These are phyloP conservation scores for Rosa persica DNA, from an alignment of 306 rosid species.

Conservation along the genomic window DNA sequence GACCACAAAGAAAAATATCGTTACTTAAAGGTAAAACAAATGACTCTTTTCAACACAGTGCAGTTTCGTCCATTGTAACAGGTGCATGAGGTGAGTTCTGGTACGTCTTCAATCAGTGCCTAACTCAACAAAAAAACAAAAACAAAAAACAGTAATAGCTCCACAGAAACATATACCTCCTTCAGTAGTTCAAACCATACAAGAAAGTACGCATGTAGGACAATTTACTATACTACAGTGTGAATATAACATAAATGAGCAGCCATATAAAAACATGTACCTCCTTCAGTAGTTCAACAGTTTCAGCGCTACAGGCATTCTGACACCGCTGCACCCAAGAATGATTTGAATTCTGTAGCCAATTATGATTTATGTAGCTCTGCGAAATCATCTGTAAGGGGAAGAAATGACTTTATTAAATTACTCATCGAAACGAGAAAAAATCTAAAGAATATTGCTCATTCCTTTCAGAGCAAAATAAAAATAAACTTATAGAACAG, in stretches of 20 bases:
- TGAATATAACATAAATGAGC: conserved; percentile 7
- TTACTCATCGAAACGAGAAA: conserved; percentile 21
- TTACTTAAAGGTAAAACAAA: conserved; percentile 27
- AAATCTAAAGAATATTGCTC: neutral
- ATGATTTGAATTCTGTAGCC: conserved; percentile 63
- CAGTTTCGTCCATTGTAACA: conserved; percentile 18
- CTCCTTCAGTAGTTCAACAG: conserved; percentile 86
- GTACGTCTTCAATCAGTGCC: conserved; percentile 4
- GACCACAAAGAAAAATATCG: conserved; percentile 34
- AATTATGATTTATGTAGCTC: conserved; percentile 60
- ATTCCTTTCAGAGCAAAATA: conserved; percentile 14
- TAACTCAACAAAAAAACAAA: neutral
- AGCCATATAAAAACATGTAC: conserved; percentile 45
- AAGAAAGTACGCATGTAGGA: neutral
- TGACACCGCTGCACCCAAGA: conserved; percentile 79
- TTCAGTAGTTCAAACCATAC: neutral
- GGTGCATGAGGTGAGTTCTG: conserved; percentile 10
- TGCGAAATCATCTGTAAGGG: conserved; percentile 68
- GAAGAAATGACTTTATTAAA: conserved; percentile 20
- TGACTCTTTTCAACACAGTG: conserved; percentile 15
- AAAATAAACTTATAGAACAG: neutral
- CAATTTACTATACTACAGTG: neutral
- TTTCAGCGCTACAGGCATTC: conserved; percentile 74
- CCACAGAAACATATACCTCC: neutral
- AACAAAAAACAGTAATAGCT: conserved; percentile 15